Base-by-base conservation (phyloP, 2,329 filamentous ascomycete species). In the Grosmannia penicillata region DNA sequence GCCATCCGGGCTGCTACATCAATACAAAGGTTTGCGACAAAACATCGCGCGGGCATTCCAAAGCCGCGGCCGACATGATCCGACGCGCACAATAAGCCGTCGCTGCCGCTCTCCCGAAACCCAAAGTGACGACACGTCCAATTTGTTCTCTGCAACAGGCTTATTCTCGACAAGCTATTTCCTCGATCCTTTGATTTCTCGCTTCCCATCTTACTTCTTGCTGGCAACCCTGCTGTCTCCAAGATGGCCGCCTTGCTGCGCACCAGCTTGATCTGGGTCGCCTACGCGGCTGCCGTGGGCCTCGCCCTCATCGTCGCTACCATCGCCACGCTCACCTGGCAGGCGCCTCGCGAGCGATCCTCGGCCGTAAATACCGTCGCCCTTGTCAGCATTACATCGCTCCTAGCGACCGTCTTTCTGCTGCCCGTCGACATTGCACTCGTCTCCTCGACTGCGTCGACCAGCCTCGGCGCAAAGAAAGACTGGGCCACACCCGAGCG, bases 391-490 rank as follows among this genome's bases (percentile, higher is more conserved):
- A 70, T 94, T 33, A 86, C 87, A 9, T 73, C 82, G 8, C 72
- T 98, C 23, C 75, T 98, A 39, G 91, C 91, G 13, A 98, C 91
- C 1, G 78, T 95, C 22, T 72, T 98, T 25, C 73, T 98, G 18
- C 75, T 95, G 22, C 91, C 91, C 19, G 89, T 96, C 56, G 91
- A 98, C 57, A 85, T 96, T 48, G 91, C 91, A 10, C 73, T 98
- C 49, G 81, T 95, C 34, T 95, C 89, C 2, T 85, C 86, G 7
- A 98, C 91, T 0, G 80, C 77, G 13, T 78, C 78, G 39, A 72
- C 78, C 6, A 72, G 75, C 35, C 66, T 80, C 25, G 91, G 91
- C 42, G 70, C 71, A 35, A 93, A 93, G 63, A 95, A 95, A 59
- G 78, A 89, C 49, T 98, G 91, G 91, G 91, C 91, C 10, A 93